Evolutionary conservation across 1,284 basidiomycete genomes (phyloP).

Genomic region (Fistulinella cinereoalba): DNA sequence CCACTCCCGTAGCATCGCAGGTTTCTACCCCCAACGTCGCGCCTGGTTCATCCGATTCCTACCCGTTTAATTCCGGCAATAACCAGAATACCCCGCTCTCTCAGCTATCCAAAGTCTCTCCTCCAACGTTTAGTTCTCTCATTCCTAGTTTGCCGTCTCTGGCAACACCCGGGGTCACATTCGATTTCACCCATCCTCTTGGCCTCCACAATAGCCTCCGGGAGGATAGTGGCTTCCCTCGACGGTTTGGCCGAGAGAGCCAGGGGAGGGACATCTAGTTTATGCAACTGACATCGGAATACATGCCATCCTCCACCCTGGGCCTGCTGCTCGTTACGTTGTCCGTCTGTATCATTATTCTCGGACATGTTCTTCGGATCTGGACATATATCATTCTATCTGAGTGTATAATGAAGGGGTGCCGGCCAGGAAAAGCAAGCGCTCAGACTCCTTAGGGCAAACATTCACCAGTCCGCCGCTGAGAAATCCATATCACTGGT

Average conservation of each 20-base stretch:
- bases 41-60: constrained; percentile 1
- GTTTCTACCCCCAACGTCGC: constrained; percentile 1
- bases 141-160: constrained; percentile 38
- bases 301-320: too few species aligned
- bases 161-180: constrained; percentile 24
- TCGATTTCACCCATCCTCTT: constrained; percentile 14
- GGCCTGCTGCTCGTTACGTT: too few species aligned
- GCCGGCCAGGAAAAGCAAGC: too few species aligned
- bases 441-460: too few species aligned
- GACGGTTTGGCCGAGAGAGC: constrained; percentile 26
- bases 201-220: constrained; percentile 2
- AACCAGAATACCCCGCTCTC: constrained; percentile 5
- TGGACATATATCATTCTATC: too few species aligned
- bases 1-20: constrained; percentile 4
- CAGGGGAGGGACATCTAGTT: constrained; percentile 35
- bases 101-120: constrained; percentile 23
- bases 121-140: constrained; percentile 30
- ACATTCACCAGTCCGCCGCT: too few species aligned
- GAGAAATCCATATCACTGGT: too few species aligned
- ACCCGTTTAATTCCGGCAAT: neutral
- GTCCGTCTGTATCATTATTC: too few species aligned
- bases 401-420: too few species aligned
- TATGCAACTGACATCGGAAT: neutral
- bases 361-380: too few species aligned
- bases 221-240: constrained; percentile 22